Base-by-base conservation (phyloP, 331 rosid genomes). In the Arachis monticola region DNA sequence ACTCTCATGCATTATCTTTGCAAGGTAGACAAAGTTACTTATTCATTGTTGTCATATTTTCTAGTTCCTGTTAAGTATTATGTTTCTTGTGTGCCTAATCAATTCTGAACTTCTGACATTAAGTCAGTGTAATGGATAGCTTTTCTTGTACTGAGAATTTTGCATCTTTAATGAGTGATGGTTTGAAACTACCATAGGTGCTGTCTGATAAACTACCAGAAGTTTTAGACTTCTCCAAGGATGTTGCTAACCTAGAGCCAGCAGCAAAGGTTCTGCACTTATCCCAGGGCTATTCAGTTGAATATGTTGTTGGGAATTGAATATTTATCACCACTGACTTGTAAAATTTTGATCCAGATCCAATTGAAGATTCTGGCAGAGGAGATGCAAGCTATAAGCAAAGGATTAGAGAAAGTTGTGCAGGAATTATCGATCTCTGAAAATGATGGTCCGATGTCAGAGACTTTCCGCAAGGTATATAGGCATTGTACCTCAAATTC, bases 311-410 rank as follows among this genome's bases (percentile, higher is more conserved):
- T 45, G 12, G 56, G 8, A 40, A 31, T 73, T 65, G 17, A n/a
- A n/a, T 5, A 68, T 77, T 68, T 77, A 12, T 13, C 41, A 38
- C 30, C 62, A 83, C 82, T 75, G 60, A 72, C 69, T 69, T 63
- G 6, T 77, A 69, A 69, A 67, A 46, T 80, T 85, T 42, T 75
- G 31, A 10, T 64, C 58, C 85, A 93, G 98, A 81, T 91, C 85
- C 98, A 91, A 85, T 13, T 93, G 79, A 91, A 91, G 84, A 52
- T 79, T 83, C 80, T 93, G 91, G 98, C 96, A 2, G 98, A 93
- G 83, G 98, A 93, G 87, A 93, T 91, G 98, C 98, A 91, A 84
- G 90, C 97, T 60, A 72, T 93, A 78, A 89, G 90, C 89, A 93
- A 91, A 84, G 98, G 98, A 71, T 81, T 93, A 83, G 98, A 91